A percentile compares a stretch with the other conserved stretches of the same genome.
Evolutionary conservation across 352 stramenopile species (phyloP).

Genomic region (Pythium angustatum): DNA sequence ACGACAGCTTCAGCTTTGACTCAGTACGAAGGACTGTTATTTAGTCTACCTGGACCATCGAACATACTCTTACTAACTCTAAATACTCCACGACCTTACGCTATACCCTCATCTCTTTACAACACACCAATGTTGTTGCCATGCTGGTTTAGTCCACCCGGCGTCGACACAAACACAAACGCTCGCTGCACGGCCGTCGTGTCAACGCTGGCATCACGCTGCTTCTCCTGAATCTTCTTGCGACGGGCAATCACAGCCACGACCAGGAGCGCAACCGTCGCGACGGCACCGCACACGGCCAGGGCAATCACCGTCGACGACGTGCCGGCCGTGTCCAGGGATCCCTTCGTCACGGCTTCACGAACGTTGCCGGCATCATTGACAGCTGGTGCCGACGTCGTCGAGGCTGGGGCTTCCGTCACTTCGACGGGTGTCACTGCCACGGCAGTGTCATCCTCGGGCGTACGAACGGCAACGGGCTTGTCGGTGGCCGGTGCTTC

Average conservation of each 20-base stretch:
- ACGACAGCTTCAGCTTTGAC: too few species aligned
- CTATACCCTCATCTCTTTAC: not conserved
- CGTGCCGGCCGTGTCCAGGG: not conserved
- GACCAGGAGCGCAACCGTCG: conserved; percentile 13
- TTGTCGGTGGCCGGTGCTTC: not conserved
- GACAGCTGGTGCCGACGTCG: conserved; percentile 1
- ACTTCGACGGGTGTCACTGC: too few species aligned
- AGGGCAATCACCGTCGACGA: conserved; percentile 19
- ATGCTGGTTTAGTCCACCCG: not conserved
- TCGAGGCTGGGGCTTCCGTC: not conserved
- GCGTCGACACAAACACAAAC: conserved; percentile 17
- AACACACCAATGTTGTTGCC: conserved; percentile 13
- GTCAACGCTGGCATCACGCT: conserved; percentile 5
- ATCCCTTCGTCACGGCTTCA: conserved; percentile 12
- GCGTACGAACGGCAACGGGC: too few species aligned
- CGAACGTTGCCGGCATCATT: conserved; percentile 6
- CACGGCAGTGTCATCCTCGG: too few species aligned
- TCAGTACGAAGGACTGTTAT: not conserved
- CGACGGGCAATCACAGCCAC: conserved; percentile 19
- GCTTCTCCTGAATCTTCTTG: conserved; percentile 27
- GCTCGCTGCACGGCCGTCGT: conserved; percentile 4
- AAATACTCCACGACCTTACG: not conserved
- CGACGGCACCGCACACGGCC: conserved; percentile 4
- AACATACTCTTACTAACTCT: not conserved
- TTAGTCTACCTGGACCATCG: too few species aligned